A percentile compares a stretch with the other conserved stretches of the same genome.
These are phyloP conservation scores for Mycena venus DNA, from an alignment of 768 basidiomycete genomes.

Conservation along the genomic window DNA sequence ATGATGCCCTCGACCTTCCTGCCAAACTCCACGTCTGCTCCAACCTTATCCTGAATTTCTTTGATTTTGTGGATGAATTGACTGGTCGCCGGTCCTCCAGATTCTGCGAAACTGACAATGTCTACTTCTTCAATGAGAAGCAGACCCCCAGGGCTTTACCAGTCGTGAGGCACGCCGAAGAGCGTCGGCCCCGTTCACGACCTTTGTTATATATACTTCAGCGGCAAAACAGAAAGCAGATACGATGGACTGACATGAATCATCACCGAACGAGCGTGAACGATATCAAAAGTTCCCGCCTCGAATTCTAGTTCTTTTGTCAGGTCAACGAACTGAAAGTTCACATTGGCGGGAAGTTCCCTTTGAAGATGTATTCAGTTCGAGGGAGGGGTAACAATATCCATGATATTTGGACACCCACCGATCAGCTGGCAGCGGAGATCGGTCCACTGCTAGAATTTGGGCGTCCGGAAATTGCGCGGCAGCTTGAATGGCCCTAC, in stretches of 20 bases:
- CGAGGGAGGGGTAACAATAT: too few species aligned
- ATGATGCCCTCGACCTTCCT: background rate
- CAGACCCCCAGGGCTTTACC: conserved; percentile 12
- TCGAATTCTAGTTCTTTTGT: background rate
- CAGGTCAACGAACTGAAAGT: background rate
- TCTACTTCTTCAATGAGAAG: conserved; percentile 13
- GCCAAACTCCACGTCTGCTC: background rate
- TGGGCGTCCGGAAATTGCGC: background rate
- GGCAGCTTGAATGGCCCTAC: conserved; percentile 13
- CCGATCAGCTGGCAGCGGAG: background rate
- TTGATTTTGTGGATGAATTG: background rate
- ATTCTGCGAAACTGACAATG: background rate
- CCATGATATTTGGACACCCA: background rate
- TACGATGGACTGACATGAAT: background rate
- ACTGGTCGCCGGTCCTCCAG: background rate
- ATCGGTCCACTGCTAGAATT: background rate
- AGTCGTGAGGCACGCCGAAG: background rate
- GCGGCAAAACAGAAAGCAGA: background rate
- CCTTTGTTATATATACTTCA: background rate
- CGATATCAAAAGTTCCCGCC: background rate
- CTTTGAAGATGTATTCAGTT: background rate
- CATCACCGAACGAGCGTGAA: conserved; percentile 1
- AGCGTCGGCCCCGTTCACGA: background rate
- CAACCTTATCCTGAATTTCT: background rate
- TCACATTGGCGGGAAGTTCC: background rate